These are phyloP conservation scores for Quercus phellos DNA, from an alignment of 331 rosid genomes.

Conservation along the genomic window DNA sequence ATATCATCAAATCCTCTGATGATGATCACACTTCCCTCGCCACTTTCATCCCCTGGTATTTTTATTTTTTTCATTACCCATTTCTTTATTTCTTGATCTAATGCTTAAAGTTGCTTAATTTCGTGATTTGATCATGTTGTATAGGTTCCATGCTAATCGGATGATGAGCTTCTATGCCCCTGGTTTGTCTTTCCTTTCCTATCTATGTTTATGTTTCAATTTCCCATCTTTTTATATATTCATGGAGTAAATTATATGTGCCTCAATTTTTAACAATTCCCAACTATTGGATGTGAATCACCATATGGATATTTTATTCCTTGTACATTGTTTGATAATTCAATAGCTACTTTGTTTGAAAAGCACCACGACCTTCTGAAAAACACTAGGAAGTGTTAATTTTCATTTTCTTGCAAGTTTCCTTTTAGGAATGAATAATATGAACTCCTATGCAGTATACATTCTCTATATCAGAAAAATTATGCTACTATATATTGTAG, in stretches of 20 bases:
- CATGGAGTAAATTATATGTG: background rate
- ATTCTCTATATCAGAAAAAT: background rate
- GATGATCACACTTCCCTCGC: constrained; percentile 30
- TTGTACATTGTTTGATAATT: no score
- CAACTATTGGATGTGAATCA: no score
- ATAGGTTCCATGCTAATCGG: constrained; percentile 89
- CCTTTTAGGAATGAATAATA: background rate
- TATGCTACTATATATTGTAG: background rate
- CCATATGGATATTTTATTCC: no score
- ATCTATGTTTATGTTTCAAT: background rate
- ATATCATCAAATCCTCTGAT: constrained; percentile 40
- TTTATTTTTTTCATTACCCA: background rate
- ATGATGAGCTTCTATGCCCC: constrained; percentile 98
- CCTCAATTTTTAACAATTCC: background rate
- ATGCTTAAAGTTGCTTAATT: background rate
- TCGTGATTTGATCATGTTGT: constrained; percentile 2
- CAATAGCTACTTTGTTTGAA: no score
- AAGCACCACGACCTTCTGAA: background rate
- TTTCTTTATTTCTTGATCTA: background rate
- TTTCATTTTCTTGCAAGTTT: background rate
- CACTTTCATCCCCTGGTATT: constrained; percentile 71
- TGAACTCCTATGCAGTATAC: background rate
- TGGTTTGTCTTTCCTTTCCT: constrained; percentile 35
- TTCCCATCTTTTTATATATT: background rate
- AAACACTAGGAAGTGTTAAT: no score